Conservation (phyloP, 169 alveolate genomes). For the Eimeria tenella region DNA sequence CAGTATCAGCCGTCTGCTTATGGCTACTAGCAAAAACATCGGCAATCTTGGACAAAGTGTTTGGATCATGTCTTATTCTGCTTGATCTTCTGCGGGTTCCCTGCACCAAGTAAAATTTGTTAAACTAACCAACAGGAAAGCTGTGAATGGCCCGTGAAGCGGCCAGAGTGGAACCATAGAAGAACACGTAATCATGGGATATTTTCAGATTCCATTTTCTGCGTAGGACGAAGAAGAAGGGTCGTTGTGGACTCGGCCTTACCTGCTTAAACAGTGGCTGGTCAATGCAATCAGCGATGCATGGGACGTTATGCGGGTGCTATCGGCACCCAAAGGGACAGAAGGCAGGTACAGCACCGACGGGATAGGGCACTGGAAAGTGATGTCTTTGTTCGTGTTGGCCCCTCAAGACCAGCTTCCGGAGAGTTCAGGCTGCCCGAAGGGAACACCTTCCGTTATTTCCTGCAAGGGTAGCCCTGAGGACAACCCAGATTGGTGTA, state of each 20-base stretch:
- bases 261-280: slow-evolving; percentile 67
- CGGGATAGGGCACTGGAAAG: slow-evolving; percentile 63
- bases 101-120: no score
- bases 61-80: no score
- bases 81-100: no score
- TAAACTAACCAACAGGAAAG: no score
- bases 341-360: slow-evolving; percentile 17
- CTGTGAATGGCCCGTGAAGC: no score
- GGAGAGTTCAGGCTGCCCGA: background rate
- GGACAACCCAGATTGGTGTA: slow-evolving; percentile 71
- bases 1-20: no score
- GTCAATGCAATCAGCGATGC: slow-evolving; percentile 33
- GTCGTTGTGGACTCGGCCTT: slow-evolving; percentile 58
- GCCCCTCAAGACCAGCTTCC: background rate
- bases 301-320: slow-evolving; percentile 17
- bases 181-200: no score
- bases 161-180: no score
- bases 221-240: slow-evolving; percentile 65
- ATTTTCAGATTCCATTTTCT: no score
- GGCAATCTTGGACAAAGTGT: no score
- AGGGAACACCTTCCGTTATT: background rate
- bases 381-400: slow-evolving; percentile 36
- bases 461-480: slow-evolving; percentile 41
- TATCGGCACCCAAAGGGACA: background rate
- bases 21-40: no score